A percentile compares a stretch with the other conserved stretches of the same genome.
phyloP scores from a whole-genome alignment of 2,329 filamentous ascomycete genomes.

The Acephala macrosclerotiorum region DNA sequence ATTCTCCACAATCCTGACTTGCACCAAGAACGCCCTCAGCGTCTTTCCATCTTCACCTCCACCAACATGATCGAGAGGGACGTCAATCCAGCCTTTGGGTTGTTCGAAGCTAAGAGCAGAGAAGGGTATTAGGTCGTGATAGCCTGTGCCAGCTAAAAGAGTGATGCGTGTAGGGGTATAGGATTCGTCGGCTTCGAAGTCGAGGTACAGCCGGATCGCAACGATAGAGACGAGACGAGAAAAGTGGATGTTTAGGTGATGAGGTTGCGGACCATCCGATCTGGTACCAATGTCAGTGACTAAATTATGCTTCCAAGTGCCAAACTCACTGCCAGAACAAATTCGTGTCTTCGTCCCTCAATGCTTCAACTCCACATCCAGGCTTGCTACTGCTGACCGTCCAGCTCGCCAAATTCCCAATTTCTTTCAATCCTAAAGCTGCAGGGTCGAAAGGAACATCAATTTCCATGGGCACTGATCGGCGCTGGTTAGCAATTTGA shows the following conservation, averaged over 20 bases:
- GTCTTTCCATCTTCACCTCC: constrained; percentile 70
- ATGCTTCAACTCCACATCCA: constrained; percentile 78
- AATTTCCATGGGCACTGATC: constrained; percentile 43
- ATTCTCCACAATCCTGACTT: constrained; percentile 92
- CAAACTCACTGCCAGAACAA: constrained; percentile 78
- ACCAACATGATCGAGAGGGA: constrained; percentile 71
- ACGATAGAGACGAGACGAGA: constrained; percentile 82
- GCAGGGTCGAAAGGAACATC: constrained; percentile 57
- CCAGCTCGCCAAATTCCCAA: constrained; percentile 83
- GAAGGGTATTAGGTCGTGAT: constrained; percentile 91
- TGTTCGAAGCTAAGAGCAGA: constrained; percentile 78
- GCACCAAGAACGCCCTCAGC: constrained; percentile 86
- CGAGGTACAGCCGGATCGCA: constrained; percentile 82
- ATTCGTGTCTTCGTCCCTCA: constrained; percentile 75
- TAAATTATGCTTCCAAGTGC: neutral
- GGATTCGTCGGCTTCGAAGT: constrained; percentile 92
- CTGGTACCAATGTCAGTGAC: constrained; percentile 47
- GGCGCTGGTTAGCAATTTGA: constrained; percentile 19
- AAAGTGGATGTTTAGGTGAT: constrained; percentile 85
- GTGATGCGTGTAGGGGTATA: constrained; percentile 95
- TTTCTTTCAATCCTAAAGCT: constrained; percentile 72
- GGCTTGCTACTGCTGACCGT: constrained; percentile 84
- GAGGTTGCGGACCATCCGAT: constrained; percentile 85
- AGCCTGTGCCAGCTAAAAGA: constrained; percentile 87
- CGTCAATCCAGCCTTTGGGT: constrained; percentile 90